Conservation (phyloP, 495 filamentous ascomycete species). For the Aspergillus baeticus region DNA sequence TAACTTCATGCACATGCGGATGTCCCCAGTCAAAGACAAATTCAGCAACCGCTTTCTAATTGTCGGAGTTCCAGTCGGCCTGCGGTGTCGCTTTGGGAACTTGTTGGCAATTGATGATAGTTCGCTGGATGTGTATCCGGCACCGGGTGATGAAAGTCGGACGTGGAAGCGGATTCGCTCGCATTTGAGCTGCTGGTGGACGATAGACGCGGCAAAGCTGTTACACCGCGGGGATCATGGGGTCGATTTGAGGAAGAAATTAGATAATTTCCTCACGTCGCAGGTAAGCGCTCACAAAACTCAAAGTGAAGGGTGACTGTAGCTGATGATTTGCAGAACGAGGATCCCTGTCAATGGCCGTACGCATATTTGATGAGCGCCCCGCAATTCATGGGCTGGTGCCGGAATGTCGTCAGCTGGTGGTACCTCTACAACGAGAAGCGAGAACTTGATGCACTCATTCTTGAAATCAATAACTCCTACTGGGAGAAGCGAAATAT, state of each 20-base stretch:
- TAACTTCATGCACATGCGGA: conserved; percentile 13
- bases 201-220: conserved; percentile 1
- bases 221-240: conserved; percentile 14
- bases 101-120: conserved; percentile 11
- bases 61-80: conserved; percentile 14
- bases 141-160: neutral
- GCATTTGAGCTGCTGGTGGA: conserved; percentile 15
- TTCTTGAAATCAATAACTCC: conserved; percentile 78
- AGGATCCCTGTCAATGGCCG: conserved; percentile 31
- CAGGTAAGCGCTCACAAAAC: conserved; percentile 2
- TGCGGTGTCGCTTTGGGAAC: conserved; percentile 12
- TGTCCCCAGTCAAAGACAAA: conserved; percentile 7
- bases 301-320: neutral
- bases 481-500: conserved; percentile 65
- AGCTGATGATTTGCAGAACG: conserved; percentile 1
- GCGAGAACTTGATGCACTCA: conserved; percentile 60
- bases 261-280: conserved; percentile 9
- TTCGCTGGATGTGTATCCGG: neutral
- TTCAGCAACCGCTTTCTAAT: conserved; percentile 13
- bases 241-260: conserved; percentile 13
- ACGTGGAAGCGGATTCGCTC: neutral
- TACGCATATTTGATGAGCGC: conserved; percentile 69
- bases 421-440: conserved; percentile 72
- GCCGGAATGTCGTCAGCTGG: conserved; percentile 75
- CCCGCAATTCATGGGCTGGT: conserved; percentile 66